Conservation (phyloP, 306 rosid species). For the Begonia fuchsioides region DNA sequence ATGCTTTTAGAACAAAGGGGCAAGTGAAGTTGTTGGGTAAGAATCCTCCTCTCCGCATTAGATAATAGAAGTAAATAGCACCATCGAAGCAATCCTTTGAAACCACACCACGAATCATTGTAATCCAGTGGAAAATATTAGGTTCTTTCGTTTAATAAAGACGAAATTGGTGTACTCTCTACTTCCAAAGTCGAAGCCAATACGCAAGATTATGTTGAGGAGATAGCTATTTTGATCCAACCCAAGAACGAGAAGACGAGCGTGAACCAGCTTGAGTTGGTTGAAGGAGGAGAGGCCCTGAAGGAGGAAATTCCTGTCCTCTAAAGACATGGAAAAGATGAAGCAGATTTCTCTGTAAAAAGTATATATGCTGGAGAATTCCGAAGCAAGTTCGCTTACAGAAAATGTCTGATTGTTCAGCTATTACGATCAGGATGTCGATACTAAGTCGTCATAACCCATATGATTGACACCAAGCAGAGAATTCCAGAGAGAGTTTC, state of each 20-base stretch:
- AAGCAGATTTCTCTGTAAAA: too few relatives aligned
- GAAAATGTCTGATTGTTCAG: too few relatives aligned
- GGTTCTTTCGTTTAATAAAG: constrained; percentile 25
- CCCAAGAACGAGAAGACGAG: constrained; percentile 37
- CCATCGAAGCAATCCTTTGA: constrained; percentile 28
- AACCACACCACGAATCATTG: constrained; percentile 52
- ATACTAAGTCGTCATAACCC: too few relatives aligned
- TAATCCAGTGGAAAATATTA: constrained; percentile 36
- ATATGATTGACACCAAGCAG: too few relatives aligned
- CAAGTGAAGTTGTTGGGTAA: constrained; percentile 39
- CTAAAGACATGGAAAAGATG: too few relatives aligned
- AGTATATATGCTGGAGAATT: too few relatives aligned
- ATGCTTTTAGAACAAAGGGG: constrained; percentile 53
- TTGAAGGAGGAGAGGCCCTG: constrained; percentile 34
- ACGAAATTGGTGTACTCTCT: constrained; percentile 22
- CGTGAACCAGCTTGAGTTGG: constrained; percentile 37
- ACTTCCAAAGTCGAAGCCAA: constrained; percentile 15
- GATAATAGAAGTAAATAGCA: constrained; percentile 18
- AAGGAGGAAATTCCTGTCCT: constrained; percentile 20
- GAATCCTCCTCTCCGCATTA: constrained; percentile 24
- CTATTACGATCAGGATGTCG: too few relatives aligned
- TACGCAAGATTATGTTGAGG: constrained; percentile 31
- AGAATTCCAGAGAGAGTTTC: too few relatives aligned
- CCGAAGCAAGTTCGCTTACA: too few relatives aligned
- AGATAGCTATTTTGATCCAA: constrained; percentile 41